A percentile compares a stretch with the other conserved stretches of the same genome.
phyloP scores from a whole-genome alignment of 2,329 filamentous ascomycete genomes.

The Ophiognomonia clavigignenti-juglandacearum region DNA sequence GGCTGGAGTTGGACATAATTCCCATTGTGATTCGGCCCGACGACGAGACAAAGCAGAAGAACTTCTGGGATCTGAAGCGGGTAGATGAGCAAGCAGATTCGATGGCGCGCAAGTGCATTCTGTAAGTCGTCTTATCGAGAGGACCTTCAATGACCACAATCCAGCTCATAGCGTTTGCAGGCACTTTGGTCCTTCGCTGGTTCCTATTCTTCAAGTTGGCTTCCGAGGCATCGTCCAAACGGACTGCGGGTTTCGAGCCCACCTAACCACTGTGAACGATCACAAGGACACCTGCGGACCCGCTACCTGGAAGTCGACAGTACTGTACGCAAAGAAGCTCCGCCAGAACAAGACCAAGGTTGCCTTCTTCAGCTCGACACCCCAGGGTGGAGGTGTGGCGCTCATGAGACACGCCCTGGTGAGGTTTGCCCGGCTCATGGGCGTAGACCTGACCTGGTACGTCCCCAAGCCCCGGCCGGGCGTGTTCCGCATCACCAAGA shows the following conservation, averaged over 20 bases:
- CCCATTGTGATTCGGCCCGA: conserved; percentile 58
- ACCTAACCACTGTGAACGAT: conserved; percentile 49
- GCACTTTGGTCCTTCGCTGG: conserved; percentile 63
- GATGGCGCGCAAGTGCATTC: conserved; percentile 73
- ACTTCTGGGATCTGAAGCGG: conserved; percentile 39
- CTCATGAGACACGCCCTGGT: conserved; percentile 77
- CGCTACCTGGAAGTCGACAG: conserved; percentile 61
- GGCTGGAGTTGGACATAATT: conserved; percentile 72
- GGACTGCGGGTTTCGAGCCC: conserved; percentile 60
- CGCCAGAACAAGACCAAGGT: conserved; percentile 61
- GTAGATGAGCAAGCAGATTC: conserved; percentile 79
- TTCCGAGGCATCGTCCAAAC: conserved; percentile 66
- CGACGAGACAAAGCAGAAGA: conserved; percentile 34
- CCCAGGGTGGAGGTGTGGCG: conserved; percentile 77
- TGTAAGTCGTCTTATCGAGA: conserved; percentile 41
- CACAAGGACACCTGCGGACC: conserved; percentile 57
- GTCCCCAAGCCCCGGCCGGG: conserved; percentile 76
- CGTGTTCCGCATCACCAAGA: conserved; percentile 80
- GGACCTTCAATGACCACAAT: not conserved
- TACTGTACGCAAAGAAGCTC: conserved; percentile 58
- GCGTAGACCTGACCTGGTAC: conserved; percentile 70
- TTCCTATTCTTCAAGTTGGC: conserved; percentile 64
- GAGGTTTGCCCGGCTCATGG: conserved; percentile 62
- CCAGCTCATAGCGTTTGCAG: no score
- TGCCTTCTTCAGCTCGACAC: conserved; percentile 76